These are phyloP conservation scores for Penicillium goetzii DNA, from an alignment of 495 filamentous ascomycete genomes.

Conservation along the genomic window DNA sequence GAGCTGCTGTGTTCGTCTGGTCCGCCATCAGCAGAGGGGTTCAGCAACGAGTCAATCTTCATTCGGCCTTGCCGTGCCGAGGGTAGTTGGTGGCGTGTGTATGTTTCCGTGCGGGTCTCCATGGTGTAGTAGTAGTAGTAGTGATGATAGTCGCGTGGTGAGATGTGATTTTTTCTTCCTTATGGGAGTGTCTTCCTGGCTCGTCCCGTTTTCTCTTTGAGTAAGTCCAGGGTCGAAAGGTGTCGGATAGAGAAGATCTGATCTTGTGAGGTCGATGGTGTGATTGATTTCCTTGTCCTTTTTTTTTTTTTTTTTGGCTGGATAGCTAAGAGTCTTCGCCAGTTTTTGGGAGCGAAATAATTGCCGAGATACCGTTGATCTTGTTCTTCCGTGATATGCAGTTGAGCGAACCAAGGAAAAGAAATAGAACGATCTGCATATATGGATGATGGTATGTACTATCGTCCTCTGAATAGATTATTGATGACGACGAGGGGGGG, in stretches of 20 bases:
- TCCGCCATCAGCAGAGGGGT: constrained; percentile 29
- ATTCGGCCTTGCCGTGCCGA: constrained; percentile 41
- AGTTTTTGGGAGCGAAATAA: neutral
- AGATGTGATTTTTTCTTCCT: neutral
- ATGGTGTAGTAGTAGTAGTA: constrained; percentile 13
- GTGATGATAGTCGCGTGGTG: neutral
- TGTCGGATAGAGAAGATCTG: neutral
- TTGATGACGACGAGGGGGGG: neutral
- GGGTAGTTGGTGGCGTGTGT: constrained; percentile 22
- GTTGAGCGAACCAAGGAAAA: constrained; percentile 3
- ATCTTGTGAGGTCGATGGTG: neutral
- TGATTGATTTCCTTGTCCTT: neutral
- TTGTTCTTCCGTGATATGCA: constrained; percentile 3
- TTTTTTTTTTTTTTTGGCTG: neutral
- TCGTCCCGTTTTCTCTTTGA: neutral
- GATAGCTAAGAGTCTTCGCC: neutral
- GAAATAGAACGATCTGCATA: neutral
- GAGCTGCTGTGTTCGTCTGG: constrained; percentile 19
- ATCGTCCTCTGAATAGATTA: neutral
- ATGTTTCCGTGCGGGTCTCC: constrained; percentile 26
- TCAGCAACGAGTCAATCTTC: constrained; percentile 47
- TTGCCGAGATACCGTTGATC: neutral
- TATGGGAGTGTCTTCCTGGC: neutral
- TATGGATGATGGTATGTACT: neutral
- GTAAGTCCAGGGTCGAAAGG: constrained; percentile 10